Base-by-base conservation (phyloP, 805 yeast species). In the Lipomyces kockii region DNA sequence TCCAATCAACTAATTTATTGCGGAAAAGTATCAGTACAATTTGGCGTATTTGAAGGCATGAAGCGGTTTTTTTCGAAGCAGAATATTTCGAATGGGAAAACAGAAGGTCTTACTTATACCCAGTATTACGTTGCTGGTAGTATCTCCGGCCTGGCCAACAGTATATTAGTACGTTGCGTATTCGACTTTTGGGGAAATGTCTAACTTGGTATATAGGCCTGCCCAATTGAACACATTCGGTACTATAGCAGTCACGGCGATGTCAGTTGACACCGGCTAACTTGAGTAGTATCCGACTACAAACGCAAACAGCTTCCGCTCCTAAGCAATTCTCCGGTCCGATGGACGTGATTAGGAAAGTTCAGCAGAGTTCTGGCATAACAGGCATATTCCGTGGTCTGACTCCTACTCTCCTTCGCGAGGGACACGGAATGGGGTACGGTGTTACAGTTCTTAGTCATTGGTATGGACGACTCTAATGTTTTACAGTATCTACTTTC, bases 41-140 rank as follows among this genome's bases (percentile, higher is more conserved):
- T 95, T 76, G 95, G 97, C 58, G 97, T 92, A 49, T 93, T 93
- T 76, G 98, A 95, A 78, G 89, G 84, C 75, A 92, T 94, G 97
- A 95, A 95, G 80, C 83, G 98, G 74, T 80, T 83, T 68, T 92
- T 90, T 76, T 78, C 76, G 57, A 81, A 80, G 61, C 76, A 76
- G 27, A 83, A 84, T 71, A 78, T 78, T 32, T 64, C 72, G 3
- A 74, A 74, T 3, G 80, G 79, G 22, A 72, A 73, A 4, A 75
- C 76, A 34, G 67, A 67, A 2, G 59, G 68, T 11, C 80, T 92
- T 67, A 76, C 86, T 8, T 81, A 86, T 54, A 68, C 80, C 4
- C 97, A 95, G 77, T 92, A 87, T 73, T 93, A 92, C 79, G 72
- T 83, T 22, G 86, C 96, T 75, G 99, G 99, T 73, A 86, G 88